phyloP scores from a whole-genome alignment of 495 filamentous ascomycete genomes.

The Immersiella caudata region DNA sequence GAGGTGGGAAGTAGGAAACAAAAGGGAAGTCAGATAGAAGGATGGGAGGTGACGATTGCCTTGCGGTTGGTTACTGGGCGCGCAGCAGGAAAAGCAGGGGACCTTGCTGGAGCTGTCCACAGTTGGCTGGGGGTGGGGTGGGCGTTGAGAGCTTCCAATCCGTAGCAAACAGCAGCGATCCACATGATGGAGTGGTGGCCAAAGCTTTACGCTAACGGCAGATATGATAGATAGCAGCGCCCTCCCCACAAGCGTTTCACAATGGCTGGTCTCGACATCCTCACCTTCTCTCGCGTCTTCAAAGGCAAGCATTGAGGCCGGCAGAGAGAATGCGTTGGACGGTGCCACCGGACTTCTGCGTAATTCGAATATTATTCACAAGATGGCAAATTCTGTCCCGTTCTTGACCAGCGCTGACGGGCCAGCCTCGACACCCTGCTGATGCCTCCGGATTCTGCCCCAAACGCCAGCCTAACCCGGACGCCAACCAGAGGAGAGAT shows the following conservation, averaged over 20 bases:
- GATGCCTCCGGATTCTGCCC: conserved; percentile 15
- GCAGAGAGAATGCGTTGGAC: conserved; percentile 1
- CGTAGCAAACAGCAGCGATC: conserved; percentile 21
- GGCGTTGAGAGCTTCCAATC: conserved; percentile 1
- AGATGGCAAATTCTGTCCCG: neutral
- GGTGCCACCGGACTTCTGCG: neutral
- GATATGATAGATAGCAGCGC: conserved; percentile 1
- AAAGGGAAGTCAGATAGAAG: conserved; percentile 26
- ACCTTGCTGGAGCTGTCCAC: conserved; percentile 20
- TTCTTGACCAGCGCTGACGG: neutral
- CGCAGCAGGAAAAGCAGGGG: conserved; percentile 28
- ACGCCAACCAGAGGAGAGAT: conserved; percentile 8
- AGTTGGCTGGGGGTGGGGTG: conserved; percentile 13
- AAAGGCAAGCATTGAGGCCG: conserved; percentile 10
- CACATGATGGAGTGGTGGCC: conserved; percentile 8
- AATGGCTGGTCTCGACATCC: conserved; percentile 18
- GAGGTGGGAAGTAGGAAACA: conserved; percentile 22
- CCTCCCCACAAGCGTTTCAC: neutral
- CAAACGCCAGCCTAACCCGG: conserved; percentile 10
- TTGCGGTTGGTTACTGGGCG: conserved; percentile 16
- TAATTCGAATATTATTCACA: neutral
- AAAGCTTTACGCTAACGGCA: neutral
- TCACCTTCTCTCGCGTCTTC: conserved; percentile 26
- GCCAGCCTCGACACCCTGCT: conserved; percentile 16
- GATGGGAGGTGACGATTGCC: conserved; percentile 23